phyloP scores from a whole-genome alignment of 257 asterid genomes.

The Scutellaria minor region DNA sequence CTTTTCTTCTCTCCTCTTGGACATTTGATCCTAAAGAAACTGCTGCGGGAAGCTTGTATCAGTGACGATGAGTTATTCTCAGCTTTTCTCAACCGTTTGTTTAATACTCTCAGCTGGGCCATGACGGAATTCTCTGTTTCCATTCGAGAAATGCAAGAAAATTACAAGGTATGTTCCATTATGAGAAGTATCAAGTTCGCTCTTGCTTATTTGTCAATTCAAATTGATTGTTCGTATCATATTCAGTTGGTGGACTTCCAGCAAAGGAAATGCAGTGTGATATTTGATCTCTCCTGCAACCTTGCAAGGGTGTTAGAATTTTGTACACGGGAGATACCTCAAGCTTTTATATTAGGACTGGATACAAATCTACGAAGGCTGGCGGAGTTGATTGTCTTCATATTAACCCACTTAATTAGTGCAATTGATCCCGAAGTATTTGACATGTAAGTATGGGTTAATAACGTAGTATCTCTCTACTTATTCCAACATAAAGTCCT shows the following conservation, averaged over 20 bases:
- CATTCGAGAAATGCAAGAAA: constrained; percentile 91
- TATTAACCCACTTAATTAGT: constrained; percentile 73
- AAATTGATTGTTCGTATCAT: constrained; percentile 29
- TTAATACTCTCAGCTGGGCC: constrained; percentile 94
- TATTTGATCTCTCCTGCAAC: constrained; percentile 91
- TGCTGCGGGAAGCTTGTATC: constrained; percentile 84
- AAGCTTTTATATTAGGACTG: constrained; percentile 73
- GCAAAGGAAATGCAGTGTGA: constrained; percentile 83
- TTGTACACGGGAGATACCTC: constrained; percentile 86
- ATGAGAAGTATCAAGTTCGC: constrained; percentile 12
- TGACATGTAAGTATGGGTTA: constrained; percentile 69
- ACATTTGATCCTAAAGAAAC: constrained; percentile 45
- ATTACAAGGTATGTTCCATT: constrained; percentile 62
- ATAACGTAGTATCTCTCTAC: background rate
- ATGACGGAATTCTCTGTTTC: constrained; percentile 97
- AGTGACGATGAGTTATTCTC: constrained; percentile 73
- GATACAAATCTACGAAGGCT: constrained; percentile 88
- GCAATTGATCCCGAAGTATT: constrained; percentile 79
- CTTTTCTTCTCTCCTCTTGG: background rate
- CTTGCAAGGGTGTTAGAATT: constrained; percentile 90
- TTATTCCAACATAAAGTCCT: background rate
- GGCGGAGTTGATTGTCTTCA: constrained; percentile 83
- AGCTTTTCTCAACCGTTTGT: constrained; percentile 82
- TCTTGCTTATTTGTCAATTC: constrained; percentile 12
- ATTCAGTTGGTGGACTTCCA: constrained; percentile 83